Percentiles rank a stretch among this genome's conserved stretches.
phyloP scores from a whole-genome alignment of 139 green algal genomes.

The Closterium sp. region DNA sequence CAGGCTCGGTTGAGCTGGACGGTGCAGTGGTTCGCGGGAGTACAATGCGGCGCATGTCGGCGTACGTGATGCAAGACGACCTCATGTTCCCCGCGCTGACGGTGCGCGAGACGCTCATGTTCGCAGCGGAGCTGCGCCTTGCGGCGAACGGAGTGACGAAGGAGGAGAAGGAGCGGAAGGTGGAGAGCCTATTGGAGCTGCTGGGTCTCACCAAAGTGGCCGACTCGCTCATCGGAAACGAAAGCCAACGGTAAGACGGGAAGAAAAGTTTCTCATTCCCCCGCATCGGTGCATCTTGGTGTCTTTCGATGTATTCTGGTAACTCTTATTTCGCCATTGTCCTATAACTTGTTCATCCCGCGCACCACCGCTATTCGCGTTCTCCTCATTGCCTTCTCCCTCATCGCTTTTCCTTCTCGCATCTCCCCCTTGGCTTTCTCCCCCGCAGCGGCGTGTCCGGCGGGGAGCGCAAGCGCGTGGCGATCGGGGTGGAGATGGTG shows the following conservation, averaged over 20 bases:
- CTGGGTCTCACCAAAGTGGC: background rate
- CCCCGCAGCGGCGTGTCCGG: conserved; percentile 58
- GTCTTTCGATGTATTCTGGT: too few species aligned
- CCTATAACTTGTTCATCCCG: background rate
- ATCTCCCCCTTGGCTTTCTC: background rate
- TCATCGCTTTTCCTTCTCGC: background rate
- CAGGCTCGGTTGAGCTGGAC: conserved; percentile 32
- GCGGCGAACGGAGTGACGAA: background rate
- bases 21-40: background rate
- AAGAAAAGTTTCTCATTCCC: background rate
- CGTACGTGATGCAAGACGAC: conserved; percentile 58
- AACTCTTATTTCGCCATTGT: too few species aligned
- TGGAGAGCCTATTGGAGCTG: background rate
- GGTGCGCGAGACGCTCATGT: conserved; percentile 55
- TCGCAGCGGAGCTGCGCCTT: conserved; percentile 38
- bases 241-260: background rate
- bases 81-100: conserved; percentile 52
- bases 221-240: conserved; percentile 40
- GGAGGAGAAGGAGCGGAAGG: background rate
- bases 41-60: background rate
- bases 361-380: too few species aligned
- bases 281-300: too few species aligned
- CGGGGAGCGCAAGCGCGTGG: conserved; percentile 89
- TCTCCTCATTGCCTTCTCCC: background rate
- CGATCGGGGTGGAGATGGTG: conserved; percentile 57